Conservation (phyloP, 2,329 filamentous ascomycete species). For the Leptodontidium sp. region DNA sequence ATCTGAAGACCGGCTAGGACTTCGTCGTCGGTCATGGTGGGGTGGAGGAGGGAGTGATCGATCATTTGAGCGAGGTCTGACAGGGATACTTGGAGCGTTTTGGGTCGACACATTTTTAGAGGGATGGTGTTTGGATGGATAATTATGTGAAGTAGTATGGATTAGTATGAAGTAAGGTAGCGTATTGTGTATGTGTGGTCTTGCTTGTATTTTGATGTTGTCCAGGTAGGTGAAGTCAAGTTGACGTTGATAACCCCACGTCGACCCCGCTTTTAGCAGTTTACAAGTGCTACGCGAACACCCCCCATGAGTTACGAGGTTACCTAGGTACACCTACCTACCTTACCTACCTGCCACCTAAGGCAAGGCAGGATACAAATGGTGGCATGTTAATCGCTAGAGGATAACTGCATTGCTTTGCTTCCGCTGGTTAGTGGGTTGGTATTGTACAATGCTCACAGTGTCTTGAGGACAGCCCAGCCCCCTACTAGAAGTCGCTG, state of each 20-base stretch:
- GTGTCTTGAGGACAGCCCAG: too few relatives aligned
- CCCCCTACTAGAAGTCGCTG: neutral
- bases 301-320: neutral
- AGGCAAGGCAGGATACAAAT: neutral
- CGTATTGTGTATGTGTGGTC: too few relatives aligned
- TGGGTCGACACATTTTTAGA: slow-evolving; percentile 18
- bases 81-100: slow-evolving; percentile 52
- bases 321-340: too few relatives aligned
- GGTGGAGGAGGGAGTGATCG: slow-evolving; percentile 68
- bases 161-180: too few relatives aligned
- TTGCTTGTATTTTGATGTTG: neutral
- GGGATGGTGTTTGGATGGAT: neutral
- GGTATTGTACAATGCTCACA: neutral
- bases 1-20: slow-evolving; percentile 58
- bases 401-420: neutral
- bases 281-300: neutral
- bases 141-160: neutral
- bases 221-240: neutral
- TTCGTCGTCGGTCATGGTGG: slow-evolving; percentile 65
- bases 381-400: neutral
- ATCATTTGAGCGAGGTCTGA: slow-evolving; percentile 61
- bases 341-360: too few relatives aligned
- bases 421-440: too few relatives aligned
- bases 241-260: neutral
- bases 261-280: neutral